A percentile compares a stretch with the other conserved stretches of the same genome.
Evolutionary conservation across 2,329 filamentous ascomycete genomes (phyloP).

Genomic region (Arthrobotrys entomopaga): DNA sequence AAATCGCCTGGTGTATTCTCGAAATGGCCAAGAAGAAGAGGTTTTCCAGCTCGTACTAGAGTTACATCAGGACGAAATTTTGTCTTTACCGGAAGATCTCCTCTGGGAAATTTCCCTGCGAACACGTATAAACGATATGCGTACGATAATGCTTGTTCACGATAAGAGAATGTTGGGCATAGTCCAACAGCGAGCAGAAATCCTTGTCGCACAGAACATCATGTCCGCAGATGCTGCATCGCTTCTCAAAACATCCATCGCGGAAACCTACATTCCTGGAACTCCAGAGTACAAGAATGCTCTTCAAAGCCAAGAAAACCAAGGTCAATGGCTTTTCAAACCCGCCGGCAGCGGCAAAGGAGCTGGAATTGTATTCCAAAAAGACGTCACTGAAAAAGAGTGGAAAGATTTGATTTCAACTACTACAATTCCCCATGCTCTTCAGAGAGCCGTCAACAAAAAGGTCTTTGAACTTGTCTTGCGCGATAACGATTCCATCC

Average conservation of each 20-base stretch:
- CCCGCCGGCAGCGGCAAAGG: slow-evolving; percentile 63
- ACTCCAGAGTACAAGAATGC: slow-evolving; percentile 56
- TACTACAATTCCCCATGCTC: slow-evolving; percentile 18
- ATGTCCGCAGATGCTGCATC: slow-evolving; percentile 48
- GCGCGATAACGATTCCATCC: background rate
- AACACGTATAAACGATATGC: slow-evolving; percentile 63
- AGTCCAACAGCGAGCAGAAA: slow-evolving; percentile 61
- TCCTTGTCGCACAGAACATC: slow-evolving; percentile 51
- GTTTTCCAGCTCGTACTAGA: slow-evolving; percentile 63
- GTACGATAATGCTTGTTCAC: slow-evolving; percentile 63
- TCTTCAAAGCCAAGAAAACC: slow-evolving; percentile 52
- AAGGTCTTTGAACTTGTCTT: slow-evolving; percentile 37
- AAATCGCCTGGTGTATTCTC: slow-evolving; percentile 19
- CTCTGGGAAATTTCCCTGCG: slow-evolving; percentile 61
- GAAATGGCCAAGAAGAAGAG: slow-evolving; percentile 58
- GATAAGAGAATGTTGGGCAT: slow-evolving; percentile 65
- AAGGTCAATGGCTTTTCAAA: slow-evolving; percentile 61
- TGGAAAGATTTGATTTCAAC: slow-evolving; percentile 59
- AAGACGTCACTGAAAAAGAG: slow-evolving; percentile 59
- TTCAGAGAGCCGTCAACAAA: slow-evolving; percentile 55
- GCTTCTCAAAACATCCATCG: slow-evolving; percentile 58
- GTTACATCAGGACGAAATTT: slow-evolving; percentile 62
- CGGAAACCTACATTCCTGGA: slow-evolving; percentile 61
- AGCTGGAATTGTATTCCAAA: slow-evolving; percentile 63
- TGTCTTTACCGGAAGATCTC: slow-evolving; percentile 60